Evolutionary conservation across 805 yeast species (phyloP), one percentile per base, ranked within the genome.

Genomic region (Lachancea quebecensis): DNA sequence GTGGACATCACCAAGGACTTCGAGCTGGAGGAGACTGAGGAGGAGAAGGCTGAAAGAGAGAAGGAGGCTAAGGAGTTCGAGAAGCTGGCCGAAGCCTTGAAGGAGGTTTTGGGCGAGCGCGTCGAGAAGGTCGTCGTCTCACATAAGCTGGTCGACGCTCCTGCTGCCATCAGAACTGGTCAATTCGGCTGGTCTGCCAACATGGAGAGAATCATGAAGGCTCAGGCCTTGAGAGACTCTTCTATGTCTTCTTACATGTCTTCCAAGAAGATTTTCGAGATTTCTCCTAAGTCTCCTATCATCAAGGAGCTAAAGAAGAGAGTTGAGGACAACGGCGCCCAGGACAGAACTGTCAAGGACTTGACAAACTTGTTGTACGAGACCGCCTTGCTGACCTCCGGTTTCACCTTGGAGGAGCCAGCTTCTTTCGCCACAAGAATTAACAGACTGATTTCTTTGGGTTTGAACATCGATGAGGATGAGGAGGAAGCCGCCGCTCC

Each of bases 131-230:
- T 95, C 73, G 89, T 90, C 68, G 96, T 93, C 56, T 89, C 98
- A 56, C 95, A 91, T 77, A 89, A 88, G 75, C 81, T 93, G 67
- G 88, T 90, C 62, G 97, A 90, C 67, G 90, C 98, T 48, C 99
- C 99, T 72, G 99, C 99, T 71, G 99, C 99, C 61, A 93, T 93
- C 70, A 89, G 99, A 82, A 93, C 99, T 59, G 98, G 97, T 60
- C 98, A 93, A 78, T 93, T 93, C 72, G 99, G 99, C 71, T 93
- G 99, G 99, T 93, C 99, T 59, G 99, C 99, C 66, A 93, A 93
- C 81, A 93, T 93, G 99, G 99, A 93, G 80, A 91, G 99, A 85
- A 93, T 93, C 81, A 93, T 93, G 99, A 93, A 93, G 81, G 99
- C 99, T 52, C 99, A 93, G 79, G 99, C 99, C 62, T 78, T 93